Evolutionary conservation across 371 early-diverging fungal genomes (phyloP).

Genomic region (Mortierella sp.): DNA sequence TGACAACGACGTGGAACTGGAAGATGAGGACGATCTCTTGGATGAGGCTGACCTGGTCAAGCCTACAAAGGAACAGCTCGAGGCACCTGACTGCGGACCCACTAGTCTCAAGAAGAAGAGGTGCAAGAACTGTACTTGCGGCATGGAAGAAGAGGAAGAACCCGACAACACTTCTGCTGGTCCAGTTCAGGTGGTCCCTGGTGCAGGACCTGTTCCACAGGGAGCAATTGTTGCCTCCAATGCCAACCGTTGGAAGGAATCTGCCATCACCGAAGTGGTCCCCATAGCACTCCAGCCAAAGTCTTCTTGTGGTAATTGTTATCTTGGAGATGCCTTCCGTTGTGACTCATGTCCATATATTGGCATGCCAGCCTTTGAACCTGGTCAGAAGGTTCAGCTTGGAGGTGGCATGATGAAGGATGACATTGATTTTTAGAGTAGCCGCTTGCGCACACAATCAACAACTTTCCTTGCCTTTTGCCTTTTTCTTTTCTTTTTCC

Average conservation of each 20-base stretch:
- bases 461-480: not conserved
- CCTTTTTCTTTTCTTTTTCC: not conserved
- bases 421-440: constrained; percentile 62
- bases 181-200: constrained; percentile 25
- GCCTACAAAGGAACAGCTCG: constrained; percentile 75
- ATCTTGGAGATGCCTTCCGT: constrained; percentile 99
- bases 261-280: constrained; percentile 65
- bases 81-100: constrained; percentile 75
- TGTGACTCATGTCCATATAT: constrained; percentile 98
- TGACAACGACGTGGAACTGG: constrained; percentile 74
- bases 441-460: constrained; percentile 1
- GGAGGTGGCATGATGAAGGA: constrained; percentile 71
- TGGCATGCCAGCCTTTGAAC: constrained; percentile 99
- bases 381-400: constrained; percentile 93
- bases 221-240: constrained; percentile 61
- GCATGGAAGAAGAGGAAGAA: constrained; percentile 84
- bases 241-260: constrained; percentile 42
- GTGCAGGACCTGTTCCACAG: constrained; percentile 72
- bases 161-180: constrained; percentile 38
- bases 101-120: constrained; percentile 85
- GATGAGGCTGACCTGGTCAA: constrained; percentile 87
- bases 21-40: constrained; percentile 89
- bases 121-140: constrained; percentile 98
- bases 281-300: constrained; percentile 61
- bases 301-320: constrained; percentile 84